Evolutionary conservation across 495 filamentous ascomycete genomes (phyloP).

Genomic region (Tuber aestivum): DNA sequence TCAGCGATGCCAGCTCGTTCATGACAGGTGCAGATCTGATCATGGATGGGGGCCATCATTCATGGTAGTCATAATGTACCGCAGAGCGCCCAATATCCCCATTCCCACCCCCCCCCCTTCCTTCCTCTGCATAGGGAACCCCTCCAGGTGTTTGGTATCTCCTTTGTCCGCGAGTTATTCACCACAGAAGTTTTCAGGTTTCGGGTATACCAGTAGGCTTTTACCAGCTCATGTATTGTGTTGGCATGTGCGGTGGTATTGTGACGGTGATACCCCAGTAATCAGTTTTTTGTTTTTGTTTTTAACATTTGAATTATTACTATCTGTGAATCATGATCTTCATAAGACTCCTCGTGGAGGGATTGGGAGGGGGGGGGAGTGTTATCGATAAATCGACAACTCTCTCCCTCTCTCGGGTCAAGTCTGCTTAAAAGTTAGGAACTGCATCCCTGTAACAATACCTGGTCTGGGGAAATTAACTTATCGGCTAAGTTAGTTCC

Average conservation of each 20-base stretch:
- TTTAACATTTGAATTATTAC: background rate
- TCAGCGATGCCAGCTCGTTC: constrained; percentile 80
- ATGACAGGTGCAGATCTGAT: constrained; percentile 81
- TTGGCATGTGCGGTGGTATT: background rate
- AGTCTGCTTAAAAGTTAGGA: background rate
- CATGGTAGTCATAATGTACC: constrained; percentile 54
- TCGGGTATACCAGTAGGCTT: background rate
- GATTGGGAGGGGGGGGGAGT: background rate
- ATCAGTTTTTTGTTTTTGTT: background rate
- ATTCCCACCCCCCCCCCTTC: background rate
- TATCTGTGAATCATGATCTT: background rate
- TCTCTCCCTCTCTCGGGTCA: background rate
- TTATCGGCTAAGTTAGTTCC: background rate
- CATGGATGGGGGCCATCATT: constrained; percentile 76
- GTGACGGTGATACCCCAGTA: background rate
- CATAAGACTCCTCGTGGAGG: background rate
- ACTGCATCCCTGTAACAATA: background rate
- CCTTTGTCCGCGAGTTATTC: constrained; percentile 11
- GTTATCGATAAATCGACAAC: background rate
- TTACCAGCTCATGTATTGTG: background rate
- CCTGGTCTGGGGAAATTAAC: background rate
- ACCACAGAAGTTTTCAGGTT: background rate
- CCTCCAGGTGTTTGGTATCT: constrained; percentile 17
- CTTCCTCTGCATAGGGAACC: constrained; percentile 6
- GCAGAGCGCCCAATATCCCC: background rate